These are phyloP conservation scores for Irpex sp. DNA, from an alignment of 1,284 basidiomycete species.

Conservation along the genomic window DNA sequence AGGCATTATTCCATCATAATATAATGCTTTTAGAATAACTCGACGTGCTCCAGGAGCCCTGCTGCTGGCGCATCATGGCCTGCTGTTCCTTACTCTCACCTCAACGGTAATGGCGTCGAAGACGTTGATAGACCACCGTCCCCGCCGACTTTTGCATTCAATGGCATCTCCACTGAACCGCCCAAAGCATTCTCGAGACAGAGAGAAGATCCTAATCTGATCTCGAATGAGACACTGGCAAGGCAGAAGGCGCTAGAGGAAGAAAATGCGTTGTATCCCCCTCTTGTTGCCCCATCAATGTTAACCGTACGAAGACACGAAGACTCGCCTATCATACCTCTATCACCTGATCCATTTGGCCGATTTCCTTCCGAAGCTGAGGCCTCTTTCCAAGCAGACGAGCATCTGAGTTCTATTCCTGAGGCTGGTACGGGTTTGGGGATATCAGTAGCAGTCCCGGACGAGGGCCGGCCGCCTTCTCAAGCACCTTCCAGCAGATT, in stretches of 20 bases:
- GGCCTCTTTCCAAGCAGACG: constrained; percentile 13
- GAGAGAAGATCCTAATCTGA: constrained; percentile 17
- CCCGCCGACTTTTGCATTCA: constrained; percentile 58
- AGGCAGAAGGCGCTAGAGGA: constrained; percentile 48
- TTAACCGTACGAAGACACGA: constrained; percentile 16
- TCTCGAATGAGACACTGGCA: constrained; percentile 43
- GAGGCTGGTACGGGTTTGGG: constrained; percentile 15
- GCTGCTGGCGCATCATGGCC: constrained; percentile 30
- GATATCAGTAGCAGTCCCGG: neutral
- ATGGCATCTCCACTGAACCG: constrained; percentile 57
- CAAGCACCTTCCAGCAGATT: constrained; percentile 55
- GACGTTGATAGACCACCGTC: constrained; percentile 30
- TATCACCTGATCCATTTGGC: constrained; percentile 76
- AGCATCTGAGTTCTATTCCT: constrained; percentile 7
- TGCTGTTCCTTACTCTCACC: constrained; percentile 30
- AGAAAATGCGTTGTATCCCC: constrained; percentile 41
- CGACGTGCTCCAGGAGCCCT: constrained; percentile 12
- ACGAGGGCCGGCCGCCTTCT: constrained; percentile 13
- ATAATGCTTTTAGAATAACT: neutral
- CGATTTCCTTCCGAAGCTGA: constrained; percentile 53
- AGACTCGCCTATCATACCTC: constrained; percentile 53
- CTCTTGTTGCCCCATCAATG: constrained; percentile 28
- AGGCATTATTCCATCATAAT: constrained; percentile 1
- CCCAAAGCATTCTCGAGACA: constrained; percentile 37
- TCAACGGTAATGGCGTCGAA: constrained; percentile 16